Base-by-base conservation (phyloP, 345 rosid species). In the Toxicodendron radicans region DNA sequence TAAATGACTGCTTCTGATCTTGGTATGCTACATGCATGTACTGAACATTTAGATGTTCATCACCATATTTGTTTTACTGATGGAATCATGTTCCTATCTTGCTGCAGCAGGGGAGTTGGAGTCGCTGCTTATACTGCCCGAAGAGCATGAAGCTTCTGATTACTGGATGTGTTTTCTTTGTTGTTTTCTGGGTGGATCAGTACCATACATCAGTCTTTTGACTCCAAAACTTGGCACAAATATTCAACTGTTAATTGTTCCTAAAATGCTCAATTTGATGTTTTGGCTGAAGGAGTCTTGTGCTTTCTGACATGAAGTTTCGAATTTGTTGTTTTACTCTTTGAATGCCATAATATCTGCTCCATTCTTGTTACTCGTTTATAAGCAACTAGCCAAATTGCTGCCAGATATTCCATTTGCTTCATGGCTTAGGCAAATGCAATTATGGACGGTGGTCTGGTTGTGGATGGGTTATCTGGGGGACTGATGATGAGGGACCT, bases 241-340 rank as follows among this genome's bases (percentile, higher is more conserved):
- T 68, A 67, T 76, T 76, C 76, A 24, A 79, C 75, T 79, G 61
- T 79, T 84, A 32, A 82, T 71, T 81, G 85, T 80, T 77, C 85
- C 74, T 78, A 71, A 75, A 79, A 75, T 81, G 88, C 80, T 81
- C 68, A 69, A 76, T 82, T 83, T 72, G 76, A 72, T 81, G 76
- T 81, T 81, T 75, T 73, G 83, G 67, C 67, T 67, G 83, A 81
- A 79, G 80, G 77, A 78, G 23, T 77, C 72, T 74, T 83, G 75
- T 85, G 87, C 84, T 85, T 84, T 79, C 81, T 80, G 81, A 76
- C 80, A 80, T 85, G 80, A 78, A 52, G 79, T 70, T 77, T 71
- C 73, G 51, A 68, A 77, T 79, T 75, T 82, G 87, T 76, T 80
- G 79, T 81, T 78, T 32, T 78, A 54, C 82, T 81, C 78, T 83